Evolutionary conservation across 345 rosid genomes (phyloP), one percentile per base, ranked within the genome.

Genomic region (Triadica sebifera): DNA sequence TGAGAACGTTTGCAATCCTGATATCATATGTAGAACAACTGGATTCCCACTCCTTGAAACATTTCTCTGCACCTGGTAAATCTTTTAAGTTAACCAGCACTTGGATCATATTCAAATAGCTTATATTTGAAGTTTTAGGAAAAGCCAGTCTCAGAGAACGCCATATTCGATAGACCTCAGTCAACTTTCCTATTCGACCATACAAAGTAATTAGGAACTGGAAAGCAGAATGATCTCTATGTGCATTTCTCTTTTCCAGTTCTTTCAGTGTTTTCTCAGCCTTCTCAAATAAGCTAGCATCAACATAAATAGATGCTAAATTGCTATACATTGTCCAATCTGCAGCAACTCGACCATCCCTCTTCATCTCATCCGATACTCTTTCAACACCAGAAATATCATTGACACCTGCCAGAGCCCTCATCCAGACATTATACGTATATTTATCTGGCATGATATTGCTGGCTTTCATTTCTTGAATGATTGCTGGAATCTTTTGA

Each of bases 261-360:
- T 93, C 98, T 75, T 88, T 86, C 53, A 95, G 93, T 0, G 93
- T 91, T 76, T 80, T 85, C 71, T 93, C 93, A 6, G 96, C 93
- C 85, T 93, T 91, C 65, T 87, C 93, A 78, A 65, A 69, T 47
- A 87, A 74, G 59, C 89, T 81, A 22, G 91, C 88, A 74, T 91
- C 94, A 72, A 85, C 92, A 80, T 91, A 93, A 63, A 91, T 83
- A 7, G 96, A 88, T 25, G 98, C 98, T 75, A 95, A 77, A 74
- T 95, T 91, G 87, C 98, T 93, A 71, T 89, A 91, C 0, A 92
- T 91, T 47, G 97, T 95, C 99, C 99, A 95, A 81, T 95, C 94
- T 1, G 86, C 84, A 81, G 86, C 88, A 82, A 89, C 86, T 73
- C 88, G 86, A 52, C 92, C 99, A 78, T 90, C 97, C 80, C 94